Percentiles rank a stretch among this genome's conserved stretches.
phyloP scores from a whole-genome alignment of 108 stramenopile genomes.

The Skeletonema marinoi region DNA sequence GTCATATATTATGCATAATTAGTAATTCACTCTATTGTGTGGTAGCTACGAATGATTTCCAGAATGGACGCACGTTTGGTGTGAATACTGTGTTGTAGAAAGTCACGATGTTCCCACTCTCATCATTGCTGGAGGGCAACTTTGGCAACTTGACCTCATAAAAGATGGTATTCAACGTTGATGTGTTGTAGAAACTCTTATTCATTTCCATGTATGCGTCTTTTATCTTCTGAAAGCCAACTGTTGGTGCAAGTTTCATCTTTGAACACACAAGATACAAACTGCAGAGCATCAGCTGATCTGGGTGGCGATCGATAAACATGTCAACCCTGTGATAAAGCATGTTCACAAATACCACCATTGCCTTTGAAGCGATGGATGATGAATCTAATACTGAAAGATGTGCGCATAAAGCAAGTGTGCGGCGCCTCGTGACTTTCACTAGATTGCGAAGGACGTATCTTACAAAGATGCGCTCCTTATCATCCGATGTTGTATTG shows the following conservation, averaged over 20 bases:
- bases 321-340: slow-evolving; percentile 1
- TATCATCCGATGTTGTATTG: neutral
- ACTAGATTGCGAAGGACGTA: slow-evolving; percentile 15
- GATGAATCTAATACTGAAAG: neutral
- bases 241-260: slow-evolving; percentile 4
- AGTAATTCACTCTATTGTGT: neutral
- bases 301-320: slow-evolving; percentile 12
- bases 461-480: slow-evolving; percentile 1
- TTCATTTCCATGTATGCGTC: slow-evolving; percentile 8
- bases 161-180: slow-evolving; percentile 2
- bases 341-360: slow-evolving; percentile 7
- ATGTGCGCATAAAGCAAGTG: neutral
- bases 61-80: neutral
- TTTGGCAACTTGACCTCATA: neutral
- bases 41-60: neutral
- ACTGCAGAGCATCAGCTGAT: slow-evolving; percentile 15
- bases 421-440: neutral
- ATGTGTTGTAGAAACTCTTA: neutral
- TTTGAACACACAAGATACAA: slow-evolving; percentile 3
- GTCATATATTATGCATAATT: neutral
- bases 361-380: neutral
- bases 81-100: slow-evolving; percentile 1
- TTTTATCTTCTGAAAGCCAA: slow-evolving; percentile 8
- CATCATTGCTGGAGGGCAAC: neutral
- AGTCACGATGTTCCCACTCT: neutral